Conservation (phyloP, 805 yeast species). For the Yamadazyma olivae region DNA sequence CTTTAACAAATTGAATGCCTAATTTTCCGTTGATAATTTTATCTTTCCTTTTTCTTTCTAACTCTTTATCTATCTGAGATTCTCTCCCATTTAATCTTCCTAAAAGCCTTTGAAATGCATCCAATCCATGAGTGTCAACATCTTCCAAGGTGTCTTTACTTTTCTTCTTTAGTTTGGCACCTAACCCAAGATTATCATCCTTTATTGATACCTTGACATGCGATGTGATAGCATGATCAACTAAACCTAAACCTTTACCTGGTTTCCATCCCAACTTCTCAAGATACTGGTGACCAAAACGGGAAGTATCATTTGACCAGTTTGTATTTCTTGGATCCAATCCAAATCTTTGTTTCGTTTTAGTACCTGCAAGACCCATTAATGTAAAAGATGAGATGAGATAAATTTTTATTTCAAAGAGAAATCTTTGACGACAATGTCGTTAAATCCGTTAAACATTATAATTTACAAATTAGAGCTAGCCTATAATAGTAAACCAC, state of each 20-base stretch:
- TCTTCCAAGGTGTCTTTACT: slow-evolving; percentile 68
- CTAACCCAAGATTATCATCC: slow-evolving; percentile 82
- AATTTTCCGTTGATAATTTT: slow-evolving; percentile 78
- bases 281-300: slow-evolving; percentile 88
- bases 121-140: slow-evolving; percentile 87
- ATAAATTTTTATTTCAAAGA: slow-evolving; percentile 1
- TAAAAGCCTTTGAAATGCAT: slow-evolving; percentile 85
- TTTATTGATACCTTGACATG: slow-evolving; percentile 83
- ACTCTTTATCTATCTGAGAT: slow-evolving; percentile 57
- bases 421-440: neutral
- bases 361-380: slow-evolving; percentile 84
- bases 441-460: no score
- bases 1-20: slow-evolving; percentile 85
- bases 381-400: slow-evolving; percentile 11
- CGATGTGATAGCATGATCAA: slow-evolving; percentile 61
- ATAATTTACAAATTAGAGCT: no score
- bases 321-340: slow-evolving; percentile 89
- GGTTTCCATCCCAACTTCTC: slow-evolving; percentile 88
- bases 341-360: slow-evolving; percentile 81
- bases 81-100: slow-evolving; percentile 89
- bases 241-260: slow-evolving; percentile 82
- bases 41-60: slow-evolving; percentile 66
- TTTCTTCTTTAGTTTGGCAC: slow-evolving; percentile 68
- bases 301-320: slow-evolving; percentile 82
- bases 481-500: slow-evolving; percentile 38